Percentiles rank a stretch among this genome's conserved stretches.
These are phyloP conservation scores for Polytrichum formosum DNA, from an alignment of 225 moss, liverwort and hornwort genomes.

Conservation along the genomic window DNA sequence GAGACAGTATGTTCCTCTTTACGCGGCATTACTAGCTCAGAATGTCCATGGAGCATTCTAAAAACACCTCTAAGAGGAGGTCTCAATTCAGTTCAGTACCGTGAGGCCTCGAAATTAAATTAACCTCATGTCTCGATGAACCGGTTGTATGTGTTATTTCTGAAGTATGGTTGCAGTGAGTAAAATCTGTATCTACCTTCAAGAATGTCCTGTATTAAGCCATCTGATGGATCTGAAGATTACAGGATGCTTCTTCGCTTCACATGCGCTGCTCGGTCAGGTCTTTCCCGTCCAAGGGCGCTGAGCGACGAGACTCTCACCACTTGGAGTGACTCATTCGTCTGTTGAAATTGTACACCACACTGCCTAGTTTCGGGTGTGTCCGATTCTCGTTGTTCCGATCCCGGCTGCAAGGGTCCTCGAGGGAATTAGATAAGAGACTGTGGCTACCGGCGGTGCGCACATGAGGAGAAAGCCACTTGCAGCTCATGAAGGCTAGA, in stretches of 20 bases:
- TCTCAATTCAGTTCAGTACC: constrained; percentile 10
- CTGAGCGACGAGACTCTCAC: constrained; percentile 40
- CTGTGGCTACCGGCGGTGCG: constrained; percentile 27
- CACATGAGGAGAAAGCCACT: constrained; percentile 60
- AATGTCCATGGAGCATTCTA: too few relatives aligned
- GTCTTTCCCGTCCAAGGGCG: constrained; percentile 14
- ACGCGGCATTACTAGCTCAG: too few relatives aligned
- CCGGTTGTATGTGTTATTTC: constrained; percentile 13
- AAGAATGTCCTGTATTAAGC: constrained; percentile 12
- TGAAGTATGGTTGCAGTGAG: constrained; percentile 18
- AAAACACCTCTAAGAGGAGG: too few relatives aligned
- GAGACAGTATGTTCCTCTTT: too few relatives aligned
- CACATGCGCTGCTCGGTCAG: constrained; percentile 14
- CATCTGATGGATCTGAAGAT: neutral
- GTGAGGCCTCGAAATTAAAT: constrained; percentile 23
- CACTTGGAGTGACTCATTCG: constrained; percentile 59
- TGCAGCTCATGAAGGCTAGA: constrained; percentile 63
- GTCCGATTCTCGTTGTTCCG: constrained; percentile 35
- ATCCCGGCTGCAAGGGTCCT: constrained; percentile 38
- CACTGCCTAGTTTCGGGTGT: constrained; percentile 46
- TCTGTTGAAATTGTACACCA: constrained; percentile 53
- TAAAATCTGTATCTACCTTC: constrained; percentile 20
- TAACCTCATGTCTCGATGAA: constrained; percentile 29
- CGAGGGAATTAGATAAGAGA: neutral
- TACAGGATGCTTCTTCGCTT: constrained; percentile 31